Evolutionary conservation across 352 stramenopile genomes (phyloP).

Genomic region (Phytophthora lateralis): DNA sequence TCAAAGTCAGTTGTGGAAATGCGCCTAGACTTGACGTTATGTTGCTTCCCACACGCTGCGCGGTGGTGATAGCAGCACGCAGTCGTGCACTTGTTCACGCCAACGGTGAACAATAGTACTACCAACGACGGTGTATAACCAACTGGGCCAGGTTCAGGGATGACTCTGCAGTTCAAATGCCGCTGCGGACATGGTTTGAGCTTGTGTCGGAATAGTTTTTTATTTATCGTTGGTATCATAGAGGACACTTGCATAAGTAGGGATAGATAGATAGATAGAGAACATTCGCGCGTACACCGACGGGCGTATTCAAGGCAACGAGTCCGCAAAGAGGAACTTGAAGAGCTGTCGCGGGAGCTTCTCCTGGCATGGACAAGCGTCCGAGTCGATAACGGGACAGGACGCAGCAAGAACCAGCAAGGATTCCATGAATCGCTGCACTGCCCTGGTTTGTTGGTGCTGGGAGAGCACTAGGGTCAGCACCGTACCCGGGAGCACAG

Average conservation of each 20-base stretch:
- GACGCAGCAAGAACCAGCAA: slow-evolving; percentile 15
- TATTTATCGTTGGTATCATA: background rate
- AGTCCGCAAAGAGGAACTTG: slow-evolving; percentile 14
- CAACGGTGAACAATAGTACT: too few relatives aligned
- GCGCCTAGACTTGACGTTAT: too few relatives aligned
- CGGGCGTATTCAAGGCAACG: slow-evolving; percentile 7
- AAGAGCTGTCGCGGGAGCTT: slow-evolving; percentile 17
- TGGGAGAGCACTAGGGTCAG: slow-evolving; percentile 19
- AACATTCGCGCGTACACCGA: background rate
- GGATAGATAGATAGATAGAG: slow-evolving; percentile 6
- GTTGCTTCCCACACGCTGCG: too few relatives aligned
- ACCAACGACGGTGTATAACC: too few relatives aligned
- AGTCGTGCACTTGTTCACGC: too few relatives aligned
- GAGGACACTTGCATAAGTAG: slow-evolving; percentile 1
- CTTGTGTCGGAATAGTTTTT: background rate
- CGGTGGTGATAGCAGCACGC: too few relatives aligned
- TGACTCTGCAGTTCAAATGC: too few relatives aligned
- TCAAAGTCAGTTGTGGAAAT: too few relatives aligned
- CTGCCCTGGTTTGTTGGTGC: slow-evolving; percentile 23
- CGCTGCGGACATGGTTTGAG: too few relatives aligned
- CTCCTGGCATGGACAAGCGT: slow-evolving; percentile 27
- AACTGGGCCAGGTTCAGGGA: too few relatives aligned
- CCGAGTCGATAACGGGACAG: slow-evolving; percentile 8
- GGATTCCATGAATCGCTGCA: slow-evolving; percentile 23
- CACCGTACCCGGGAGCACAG: slow-evolving; percentile 20